Conservation (phyloP, 805 yeast species). For the Myxozyma lipomycoides region DNA sequence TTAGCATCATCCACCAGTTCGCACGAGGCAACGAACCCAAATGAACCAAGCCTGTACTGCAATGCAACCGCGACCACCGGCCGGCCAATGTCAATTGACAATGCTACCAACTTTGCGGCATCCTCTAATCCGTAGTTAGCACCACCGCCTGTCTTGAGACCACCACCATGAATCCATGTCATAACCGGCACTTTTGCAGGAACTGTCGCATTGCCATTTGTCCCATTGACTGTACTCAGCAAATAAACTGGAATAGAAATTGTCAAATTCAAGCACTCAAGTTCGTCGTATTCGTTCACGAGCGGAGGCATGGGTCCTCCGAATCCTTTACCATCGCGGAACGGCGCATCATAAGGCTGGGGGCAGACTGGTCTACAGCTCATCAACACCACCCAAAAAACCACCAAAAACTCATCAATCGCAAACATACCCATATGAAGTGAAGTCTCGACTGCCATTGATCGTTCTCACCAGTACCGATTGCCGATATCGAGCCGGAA, state of each 20-base stretch:
- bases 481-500: slow-evolving; percentile 14
- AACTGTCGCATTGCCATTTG: neutral
- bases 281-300: slow-evolving; percentile 10
- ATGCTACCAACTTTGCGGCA: slow-evolving; percentile 15
- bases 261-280: slow-evolving; percentile 16
- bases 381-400: neutral
- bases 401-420: neutral
- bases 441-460: slow-evolving; percentile 10
- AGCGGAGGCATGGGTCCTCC: slow-evolving; percentile 12
- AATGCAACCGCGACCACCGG: slow-evolving; percentile 41
- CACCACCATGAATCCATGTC: slow-evolving; percentile 45
- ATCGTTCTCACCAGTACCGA: slow-evolving; percentile 3
- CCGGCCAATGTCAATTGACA: slow-evolving; percentile 20
- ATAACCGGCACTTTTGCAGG: slow-evolving; percentile 7
- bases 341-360: slow-evolving; percentile 8
- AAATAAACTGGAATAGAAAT: slow-evolving; percentile 8
- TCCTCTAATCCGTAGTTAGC: slow-evolving; percentile 25
- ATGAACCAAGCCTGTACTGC: slow-evolving; percentile 42
- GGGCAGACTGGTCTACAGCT: slow-evolving; percentile 7
- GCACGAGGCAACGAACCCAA: slow-evolving; percentile 42
- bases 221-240: neutral
- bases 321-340: slow-evolving; percentile 12
- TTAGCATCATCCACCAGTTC: slow-evolving; percentile 39
- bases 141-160: slow-evolving; percentile 39
- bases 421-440: slow-evolving; percentile 8